A percentile compares a stretch with the other conserved stretches of the same genome.
phyloP scores from a whole-genome alignment of 441 rosid genomes.

The Syzygium syzygioides region DNA sequence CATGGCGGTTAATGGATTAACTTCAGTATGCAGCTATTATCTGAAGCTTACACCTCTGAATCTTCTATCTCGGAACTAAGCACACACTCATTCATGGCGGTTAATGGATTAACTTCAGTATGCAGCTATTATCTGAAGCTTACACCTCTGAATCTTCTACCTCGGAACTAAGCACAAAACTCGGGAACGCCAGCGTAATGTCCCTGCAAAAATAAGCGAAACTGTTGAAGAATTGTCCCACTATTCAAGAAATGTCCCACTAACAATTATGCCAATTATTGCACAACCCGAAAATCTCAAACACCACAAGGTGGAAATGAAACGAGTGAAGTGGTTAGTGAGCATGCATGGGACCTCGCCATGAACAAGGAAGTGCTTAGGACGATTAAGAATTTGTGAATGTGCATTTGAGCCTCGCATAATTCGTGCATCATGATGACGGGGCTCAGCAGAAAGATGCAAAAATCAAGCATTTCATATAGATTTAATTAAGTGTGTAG shows the following conservation, averaged over 20 bases:
- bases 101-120: background rate
- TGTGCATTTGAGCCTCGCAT: background rate
- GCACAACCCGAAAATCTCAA: background rate
- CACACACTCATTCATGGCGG: background rate
- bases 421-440: background rate
- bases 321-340: background rate
- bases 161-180: slow-evolving; percentile 52
- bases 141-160: slow-evolving; percentile 45
- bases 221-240: background rate
- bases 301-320: background rate
- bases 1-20: background rate
- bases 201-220: slow-evolving; percentile 39
- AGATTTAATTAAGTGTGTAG: background rate
- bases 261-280: background rate
- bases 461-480: background rate
- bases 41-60: slow-evolving; percentile 18
- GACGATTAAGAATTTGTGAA: background rate
- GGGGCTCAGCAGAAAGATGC: background rate
- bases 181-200: slow-evolving; percentile 71
- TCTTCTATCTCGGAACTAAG: slow-evolving; percentile 55
- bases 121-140: background rate
- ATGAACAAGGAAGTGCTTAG: background rate
- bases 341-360: background rate
- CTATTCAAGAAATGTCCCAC: background rate
- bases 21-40: background rate